Conservation (phyloP, 345 rosid species). For the Eucalyptus grandis region DNA sequence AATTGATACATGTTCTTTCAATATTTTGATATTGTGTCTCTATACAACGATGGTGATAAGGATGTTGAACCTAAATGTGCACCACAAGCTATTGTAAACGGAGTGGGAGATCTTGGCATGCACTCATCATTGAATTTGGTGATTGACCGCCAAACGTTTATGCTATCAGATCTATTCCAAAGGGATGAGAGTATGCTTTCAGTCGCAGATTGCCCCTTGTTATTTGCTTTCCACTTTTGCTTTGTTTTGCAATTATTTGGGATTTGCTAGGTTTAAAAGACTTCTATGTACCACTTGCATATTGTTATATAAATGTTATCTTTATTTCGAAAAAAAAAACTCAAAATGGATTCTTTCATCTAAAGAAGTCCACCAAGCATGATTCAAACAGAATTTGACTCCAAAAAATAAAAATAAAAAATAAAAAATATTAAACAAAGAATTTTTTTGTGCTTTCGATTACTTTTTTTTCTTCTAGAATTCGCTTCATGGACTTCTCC, state of each 20-base stretch:
- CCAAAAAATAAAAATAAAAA: too few relatives aligned
- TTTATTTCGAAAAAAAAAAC: too few relatives aligned
- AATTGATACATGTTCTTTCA: neutral
- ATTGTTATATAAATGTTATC: neutral
- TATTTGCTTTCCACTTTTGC: neutral
- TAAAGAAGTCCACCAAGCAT: neutral
- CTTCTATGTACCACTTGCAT: neutral
- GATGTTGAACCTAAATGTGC: fast-evolving
- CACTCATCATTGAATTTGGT: neutral
- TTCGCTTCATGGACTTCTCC: neutral
- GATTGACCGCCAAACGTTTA: fast-evolving
- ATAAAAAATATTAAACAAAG: neutral
- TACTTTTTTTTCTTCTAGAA: neutral
- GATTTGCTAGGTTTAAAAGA: neutral
- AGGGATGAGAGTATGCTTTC: neutral
- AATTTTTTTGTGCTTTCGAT: neutral
- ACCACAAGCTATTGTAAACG: fast-evolving
- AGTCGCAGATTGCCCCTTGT: too few relatives aligned
- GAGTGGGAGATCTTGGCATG: neutral
- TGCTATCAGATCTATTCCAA: fast-evolving
- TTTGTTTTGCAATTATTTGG: neutral
- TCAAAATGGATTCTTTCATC: neutral
- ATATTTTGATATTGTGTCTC: neutral
- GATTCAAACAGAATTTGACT: neutral
- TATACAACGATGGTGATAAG: neutral